Base-by-base conservation (phyloP, 164 flowering plant species). In the Cinnamomum micranthum region DNA sequence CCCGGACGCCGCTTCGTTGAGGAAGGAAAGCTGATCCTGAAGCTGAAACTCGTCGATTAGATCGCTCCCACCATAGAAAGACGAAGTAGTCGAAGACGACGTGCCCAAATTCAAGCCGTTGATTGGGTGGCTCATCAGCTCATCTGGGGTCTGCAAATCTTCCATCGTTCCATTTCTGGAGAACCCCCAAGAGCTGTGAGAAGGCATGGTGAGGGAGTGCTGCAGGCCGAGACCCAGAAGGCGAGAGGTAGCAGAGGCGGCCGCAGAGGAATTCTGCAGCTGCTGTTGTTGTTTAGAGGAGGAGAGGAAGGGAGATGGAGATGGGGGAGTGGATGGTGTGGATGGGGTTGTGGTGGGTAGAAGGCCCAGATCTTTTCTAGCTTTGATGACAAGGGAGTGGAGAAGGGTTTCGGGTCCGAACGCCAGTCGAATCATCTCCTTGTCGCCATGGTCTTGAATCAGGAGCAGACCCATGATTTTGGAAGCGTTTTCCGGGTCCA, bases 341-440 rank as follows among this genome's bases (percentile, higher is more conserved):
- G 92, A 74, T 4, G 93, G 80, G 0, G 80, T 78, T 6, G 70
- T 35, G 55, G 66, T 19, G 59, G 51, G 73, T 22, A 71, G 84
- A 35, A 86, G 77, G 12, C 87, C 89, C 15, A 93, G 83, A 23
- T 91, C 92, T 52, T 83, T 86, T 47, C 82, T 81, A 1, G 97
- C 92, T 72, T 87, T 84, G 75, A 88, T 77, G 50, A 94, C 86
- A 25, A 89, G 81, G 1, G 97, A 88, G 74, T 89, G 95, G 33
- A 94, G 70, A 6, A 87, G 83, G 33, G 92, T 71, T 71, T 94
- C 97, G 0, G 98, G 97, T 1, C 95, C 95, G 74, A 91, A 91
- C 75, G 97, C 97, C 68, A 94, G 81, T n/a, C 97, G 80, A 58
- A 92, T 94, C 97, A 94, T 91, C 65, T 94, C 98, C 71, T 89